Conservation (phyloP, 2,329 filamentous ascomycete species). For the Thermochaetoides dissita region DNA sequence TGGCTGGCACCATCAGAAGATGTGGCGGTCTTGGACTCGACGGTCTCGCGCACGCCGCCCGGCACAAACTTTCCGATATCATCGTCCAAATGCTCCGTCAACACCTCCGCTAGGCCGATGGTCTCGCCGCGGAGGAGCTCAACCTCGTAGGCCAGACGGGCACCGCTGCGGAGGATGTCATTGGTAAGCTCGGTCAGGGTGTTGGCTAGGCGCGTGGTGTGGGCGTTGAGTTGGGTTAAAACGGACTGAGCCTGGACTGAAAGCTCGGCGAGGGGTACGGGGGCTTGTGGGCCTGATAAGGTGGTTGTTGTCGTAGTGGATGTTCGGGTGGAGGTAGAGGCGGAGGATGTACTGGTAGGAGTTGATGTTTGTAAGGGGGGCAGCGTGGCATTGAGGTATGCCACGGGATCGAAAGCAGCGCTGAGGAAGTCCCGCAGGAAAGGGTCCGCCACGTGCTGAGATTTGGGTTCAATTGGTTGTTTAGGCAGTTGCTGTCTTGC, state of each 20-base stretch:
- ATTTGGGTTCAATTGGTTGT: constrained; percentile 29
- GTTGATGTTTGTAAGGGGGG: constrained; percentile 45
- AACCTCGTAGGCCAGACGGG: constrained; percentile 82
- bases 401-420: constrained; percentile 65
- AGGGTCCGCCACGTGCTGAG: constrained; percentile 54
- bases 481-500: constrained; percentile 23
- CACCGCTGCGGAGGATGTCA: constrained; percentile 81
- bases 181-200: constrained; percentile 83
- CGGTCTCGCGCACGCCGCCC: constrained; percentile 26
- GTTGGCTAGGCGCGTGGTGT: constrained; percentile 68
- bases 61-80: constrained; percentile 64
- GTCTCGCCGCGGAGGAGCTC: constrained; percentile 85
- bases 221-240: constrained; percentile 76
- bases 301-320: constrained; percentile 4
- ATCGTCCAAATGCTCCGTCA: constrained; percentile 56
- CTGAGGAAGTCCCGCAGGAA: constrained; percentile 62
- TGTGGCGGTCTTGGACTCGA: constrained; percentile 4
- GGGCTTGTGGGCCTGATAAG: constrained; percentile 16
- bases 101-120: constrained; percentile 60
- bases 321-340: constrained; percentile 16
- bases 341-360: constrained; percentile 9
- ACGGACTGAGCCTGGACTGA: constrained; percentile 69
- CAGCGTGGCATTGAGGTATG: constrained; percentile 70
- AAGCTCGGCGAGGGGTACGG: constrained; percentile 57
- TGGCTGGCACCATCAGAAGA: not conserved